Conservation (phyloP, 2,329 filamentous ascomycete genomes). For the Pseudogymnoascus sp. region DNA sequence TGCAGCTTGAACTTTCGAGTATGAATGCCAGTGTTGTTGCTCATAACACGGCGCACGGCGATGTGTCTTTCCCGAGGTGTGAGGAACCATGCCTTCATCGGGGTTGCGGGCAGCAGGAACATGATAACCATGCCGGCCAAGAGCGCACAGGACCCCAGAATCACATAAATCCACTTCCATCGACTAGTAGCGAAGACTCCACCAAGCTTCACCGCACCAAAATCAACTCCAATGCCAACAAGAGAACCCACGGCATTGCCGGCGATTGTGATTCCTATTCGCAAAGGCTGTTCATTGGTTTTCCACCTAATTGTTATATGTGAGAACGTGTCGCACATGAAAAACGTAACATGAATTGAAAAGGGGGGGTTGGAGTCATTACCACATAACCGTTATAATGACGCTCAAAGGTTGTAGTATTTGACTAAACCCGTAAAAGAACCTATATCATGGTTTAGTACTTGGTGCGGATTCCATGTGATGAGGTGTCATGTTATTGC, state of each 20-base stretch:
- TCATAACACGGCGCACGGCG: too few relatives aligned
- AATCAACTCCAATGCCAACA: constrained; percentile 8
- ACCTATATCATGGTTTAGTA: not conserved
- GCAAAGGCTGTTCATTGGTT: constrained; percentile 7
- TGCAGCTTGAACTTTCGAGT: too few relatives aligned
- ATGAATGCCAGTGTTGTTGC: too few relatives aligned
- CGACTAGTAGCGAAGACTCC: constrained; percentile 5
- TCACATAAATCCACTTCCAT: constrained; percentile 12
- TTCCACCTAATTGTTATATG: not conserved
- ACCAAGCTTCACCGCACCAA: constrained; percentile 1
- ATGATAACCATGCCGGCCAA: constrained; percentile 15
- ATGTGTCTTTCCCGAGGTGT: constrained; percentile 19
- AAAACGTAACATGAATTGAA: not conserved
- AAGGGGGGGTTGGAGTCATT: not conserved
- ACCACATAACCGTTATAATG: constrained; percentile 9
- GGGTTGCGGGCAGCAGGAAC: constrained; percentile 11
- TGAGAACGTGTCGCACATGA: not conserved
- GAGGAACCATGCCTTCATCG: constrained; percentile 15
- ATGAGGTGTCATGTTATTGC: not conserved
- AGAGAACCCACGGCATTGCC: not conserved
- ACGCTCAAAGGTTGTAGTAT: not conserved
- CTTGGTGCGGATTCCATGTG: too few relatives aligned
- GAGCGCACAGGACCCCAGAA: not conserved
- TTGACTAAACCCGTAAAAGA: constrained; percentile 9
- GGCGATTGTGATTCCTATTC: not conserved